phyloP scores from a whole-genome alignment of 2,329 filamentous ascomycete species.

The Sarocladium brachiariae region DNA sequence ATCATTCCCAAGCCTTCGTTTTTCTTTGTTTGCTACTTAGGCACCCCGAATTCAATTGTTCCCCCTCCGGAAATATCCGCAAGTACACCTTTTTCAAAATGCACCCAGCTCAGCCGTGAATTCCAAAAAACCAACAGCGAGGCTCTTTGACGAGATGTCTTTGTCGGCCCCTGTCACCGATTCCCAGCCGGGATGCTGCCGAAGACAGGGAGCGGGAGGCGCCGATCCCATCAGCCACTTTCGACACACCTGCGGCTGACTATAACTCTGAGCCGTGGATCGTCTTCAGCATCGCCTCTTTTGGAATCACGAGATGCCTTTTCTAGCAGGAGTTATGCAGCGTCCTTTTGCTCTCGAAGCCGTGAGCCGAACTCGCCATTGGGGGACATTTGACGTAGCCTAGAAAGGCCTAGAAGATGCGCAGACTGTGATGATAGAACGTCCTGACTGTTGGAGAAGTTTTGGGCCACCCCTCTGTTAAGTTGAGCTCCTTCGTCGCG shows the following conservation, averaged over 20 bases:
- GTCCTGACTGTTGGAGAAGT: too few species aligned
- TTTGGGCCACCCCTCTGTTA: too few species aligned
- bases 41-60: too few species aligned
- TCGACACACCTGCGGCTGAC: not conserved
- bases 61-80: too few species aligned
- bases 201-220: not conserved
- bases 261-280: not conserved
- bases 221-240: not conserved
- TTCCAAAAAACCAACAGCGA: too few species aligned
- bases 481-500: too few species aligned
- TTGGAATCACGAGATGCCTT: not conserved
- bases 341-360: not conserved
- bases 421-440: too few species aligned
- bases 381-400: not conserved
- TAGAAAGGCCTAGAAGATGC: not conserved
- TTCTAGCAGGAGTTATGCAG: not conserved
- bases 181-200: not conserved
- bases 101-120: too few species aligned
- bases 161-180: not conserved
- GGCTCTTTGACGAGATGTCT: too few species aligned
- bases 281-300: constrained; percentile 2
- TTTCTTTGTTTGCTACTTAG: not conserved
- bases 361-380: not conserved
- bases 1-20: not conserved
- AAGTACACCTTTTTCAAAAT: too few species aligned